phyloP scores from a whole-genome alignment of 129 eudicot species.

The Saposhnikovia divaricata region DNA sequence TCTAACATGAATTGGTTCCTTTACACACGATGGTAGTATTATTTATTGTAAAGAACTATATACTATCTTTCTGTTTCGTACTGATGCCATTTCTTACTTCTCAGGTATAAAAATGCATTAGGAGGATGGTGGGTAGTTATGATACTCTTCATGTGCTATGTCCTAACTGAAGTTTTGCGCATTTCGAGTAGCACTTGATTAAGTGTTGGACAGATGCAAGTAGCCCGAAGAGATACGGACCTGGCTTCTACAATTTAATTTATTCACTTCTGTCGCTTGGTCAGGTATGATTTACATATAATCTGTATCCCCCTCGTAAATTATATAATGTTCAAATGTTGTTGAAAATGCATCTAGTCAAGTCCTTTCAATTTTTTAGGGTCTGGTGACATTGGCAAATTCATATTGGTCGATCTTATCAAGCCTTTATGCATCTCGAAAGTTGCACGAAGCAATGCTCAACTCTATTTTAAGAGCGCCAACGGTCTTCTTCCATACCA shows the following conservation, averaged over 20 bases:
- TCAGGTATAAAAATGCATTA: conserved; percentile 80
- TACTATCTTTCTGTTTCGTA: background rate
- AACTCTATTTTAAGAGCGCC: conserved; percentile 74
- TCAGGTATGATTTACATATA: conserved; percentile 41
- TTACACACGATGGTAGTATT: background rate
- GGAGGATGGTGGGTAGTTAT: conserved; percentile 89
- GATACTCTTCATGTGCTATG: conserved; percentile 59
- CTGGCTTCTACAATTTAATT: conserved; percentile 62
- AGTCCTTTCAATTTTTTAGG: conserved; percentile 35
- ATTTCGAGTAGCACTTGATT: conserved; percentile 90
- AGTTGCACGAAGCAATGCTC: conserved; percentile 80
- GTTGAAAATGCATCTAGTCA: background rate
- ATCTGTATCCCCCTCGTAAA: background rate
- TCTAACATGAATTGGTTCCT: background rate
- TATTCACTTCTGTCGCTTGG: conserved; percentile 82
- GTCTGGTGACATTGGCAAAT: conserved; percentile 67
- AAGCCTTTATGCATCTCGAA: no score
- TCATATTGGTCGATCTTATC: conserved; percentile 82
- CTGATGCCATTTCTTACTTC: background rate
- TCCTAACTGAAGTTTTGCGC: conserved; percentile 65
- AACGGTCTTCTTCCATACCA: conserved; percentile 95
- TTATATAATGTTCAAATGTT: background rate
- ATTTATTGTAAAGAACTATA: background rate
- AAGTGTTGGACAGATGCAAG: conserved; percentile 90
- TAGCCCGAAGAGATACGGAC: conserved; percentile 41